phyloP scores from a whole-genome alignment of 1,284 basidiomycete genomes.

The Microbotryum saponariae region DNA sequence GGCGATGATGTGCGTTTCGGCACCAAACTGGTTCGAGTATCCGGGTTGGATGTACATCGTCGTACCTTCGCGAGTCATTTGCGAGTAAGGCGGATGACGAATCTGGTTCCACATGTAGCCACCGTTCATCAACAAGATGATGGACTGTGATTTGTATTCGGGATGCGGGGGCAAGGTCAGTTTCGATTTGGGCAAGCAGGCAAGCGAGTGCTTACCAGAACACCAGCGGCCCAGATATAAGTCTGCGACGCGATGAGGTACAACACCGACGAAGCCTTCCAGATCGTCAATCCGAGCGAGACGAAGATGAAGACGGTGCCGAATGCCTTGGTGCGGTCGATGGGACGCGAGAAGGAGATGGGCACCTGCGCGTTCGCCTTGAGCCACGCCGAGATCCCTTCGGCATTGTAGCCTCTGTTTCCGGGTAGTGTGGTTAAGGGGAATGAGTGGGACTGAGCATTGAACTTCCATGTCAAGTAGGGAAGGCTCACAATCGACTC shows the following conservation, averaged over 20 bases:
- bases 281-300: conserved; percentile 44
- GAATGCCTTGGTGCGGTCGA: conserved; percentile 30
- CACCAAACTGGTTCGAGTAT: conserved; percentile 82
- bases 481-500: conserved; percentile 47
- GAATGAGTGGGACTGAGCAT: background rate
- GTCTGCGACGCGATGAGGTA: conserved; percentile 67
- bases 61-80: conserved; percentile 46
- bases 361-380: conserved; percentile 48
- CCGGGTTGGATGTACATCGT: conserved; percentile 76
- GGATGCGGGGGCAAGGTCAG: background rate
- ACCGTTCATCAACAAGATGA: conserved; percentile 72
- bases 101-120: conserved; percentile 98
- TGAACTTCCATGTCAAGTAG: background rate
- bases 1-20: conserved; percentile 83
- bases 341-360: conserved; percentile 39
- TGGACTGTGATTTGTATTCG: conserved; percentile 31
- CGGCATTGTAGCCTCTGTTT: conserved; percentile 67
- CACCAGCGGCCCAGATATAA: conserved; percentile 57
- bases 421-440: conserved; percentile 3
- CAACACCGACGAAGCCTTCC: conserved; percentile 47
- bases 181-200: background rate
- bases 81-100: conserved; percentile 66
- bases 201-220: conserved; percentile 44
- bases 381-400: conserved; percentile 67
- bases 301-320: conserved; percentile 36